phyloP scores from a whole-genome alignment of 2,329 filamentous ascomycete species.

The Cercospora sp. region DNA sequence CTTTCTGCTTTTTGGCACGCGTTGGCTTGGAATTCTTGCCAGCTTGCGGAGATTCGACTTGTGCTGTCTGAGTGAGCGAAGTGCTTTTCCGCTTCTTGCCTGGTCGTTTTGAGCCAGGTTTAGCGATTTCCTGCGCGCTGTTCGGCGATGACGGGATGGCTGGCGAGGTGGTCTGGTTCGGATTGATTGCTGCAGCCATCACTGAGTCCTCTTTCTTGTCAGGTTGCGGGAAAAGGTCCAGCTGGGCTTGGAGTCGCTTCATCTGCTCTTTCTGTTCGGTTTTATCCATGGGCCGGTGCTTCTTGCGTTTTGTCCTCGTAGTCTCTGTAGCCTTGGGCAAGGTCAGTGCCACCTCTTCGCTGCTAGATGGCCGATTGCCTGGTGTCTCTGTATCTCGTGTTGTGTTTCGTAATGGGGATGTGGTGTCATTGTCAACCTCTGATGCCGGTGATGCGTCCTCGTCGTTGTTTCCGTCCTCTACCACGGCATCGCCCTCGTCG shows the following conservation, averaged over 20 bases:
- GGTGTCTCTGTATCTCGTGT: neutral
- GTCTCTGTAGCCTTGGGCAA: neutral
- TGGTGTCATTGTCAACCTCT: neutral
- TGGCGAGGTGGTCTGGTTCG: neutral
- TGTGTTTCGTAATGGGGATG: neutral
- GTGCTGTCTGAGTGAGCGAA: neutral
- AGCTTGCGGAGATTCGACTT: neutral
- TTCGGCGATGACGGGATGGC: neutral
- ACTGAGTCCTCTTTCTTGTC: neutral
- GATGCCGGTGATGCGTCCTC: neutral
- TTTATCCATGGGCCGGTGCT: neutral
- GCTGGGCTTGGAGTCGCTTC: neutral
- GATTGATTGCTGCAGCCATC: neutral
- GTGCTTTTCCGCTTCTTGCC: neutral
- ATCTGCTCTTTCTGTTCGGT: neutral
- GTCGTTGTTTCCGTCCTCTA: neutral
- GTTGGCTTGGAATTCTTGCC: neutral
- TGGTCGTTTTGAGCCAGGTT: neutral
- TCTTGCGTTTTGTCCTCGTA: neutral
- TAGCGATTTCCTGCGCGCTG: neutral
- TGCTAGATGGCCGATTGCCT: neutral
- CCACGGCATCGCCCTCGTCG: neutral
- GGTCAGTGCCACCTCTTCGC: neutral
- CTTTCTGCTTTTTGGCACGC: neutral
- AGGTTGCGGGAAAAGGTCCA: neutral